Percentiles rank a stretch among this genome's conserved stretches.
Conservation (phyloP, 805 yeast genomes). For the Yarrowia osloensis region DNA sequence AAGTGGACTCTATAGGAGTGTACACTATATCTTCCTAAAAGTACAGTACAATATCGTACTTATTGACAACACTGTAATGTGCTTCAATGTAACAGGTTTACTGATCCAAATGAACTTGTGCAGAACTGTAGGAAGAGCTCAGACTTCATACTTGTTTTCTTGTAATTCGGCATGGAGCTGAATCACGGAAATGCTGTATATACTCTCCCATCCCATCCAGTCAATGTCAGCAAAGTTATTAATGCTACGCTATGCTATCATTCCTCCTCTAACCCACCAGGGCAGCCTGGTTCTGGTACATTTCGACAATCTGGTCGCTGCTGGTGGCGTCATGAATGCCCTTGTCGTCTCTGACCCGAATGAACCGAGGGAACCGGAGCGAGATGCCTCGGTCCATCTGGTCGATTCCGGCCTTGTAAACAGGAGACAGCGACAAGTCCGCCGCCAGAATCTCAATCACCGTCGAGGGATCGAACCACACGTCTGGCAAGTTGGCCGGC, state of each 20-base stretch:
- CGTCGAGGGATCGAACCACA: conserved; percentile 87
- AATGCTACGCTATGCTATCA: not conserved
- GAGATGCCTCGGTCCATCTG: conserved; percentile 82
- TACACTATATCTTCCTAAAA: too few relatives aligned
- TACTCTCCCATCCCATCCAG: too few relatives aligned
- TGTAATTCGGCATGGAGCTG: too few relatives aligned
- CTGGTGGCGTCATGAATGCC: conserved; percentile 82
- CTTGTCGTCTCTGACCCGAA: conserved; percentile 84
- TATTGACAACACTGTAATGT: too few relatives aligned
- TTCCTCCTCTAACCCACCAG: conserved; percentile 26
- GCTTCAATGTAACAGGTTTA: too few relatives aligned
- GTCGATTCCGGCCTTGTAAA: conserved; percentile 79
- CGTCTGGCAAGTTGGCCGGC: conserved; percentile 77
- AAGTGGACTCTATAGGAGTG: too few relatives aligned
- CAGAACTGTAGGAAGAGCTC: too few relatives aligned
- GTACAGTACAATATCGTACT: too few relatives aligned
- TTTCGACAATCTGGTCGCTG: conserved; percentile 78
- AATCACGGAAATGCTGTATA: too few relatives aligned
- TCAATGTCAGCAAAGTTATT: too few relatives aligned
- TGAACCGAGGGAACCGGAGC: conserved; percentile 82
- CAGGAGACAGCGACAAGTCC: conserved; percentile 83
- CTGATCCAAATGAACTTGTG: too few relatives aligned
- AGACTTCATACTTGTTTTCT: too few relatives aligned
- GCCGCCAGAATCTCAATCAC: conserved; percentile 91
- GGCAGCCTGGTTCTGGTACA: conserved; percentile 71